Base-by-base conservation (phyloP, 1,284 basidiomycete species). In the Vanrija humicola region DNA sequence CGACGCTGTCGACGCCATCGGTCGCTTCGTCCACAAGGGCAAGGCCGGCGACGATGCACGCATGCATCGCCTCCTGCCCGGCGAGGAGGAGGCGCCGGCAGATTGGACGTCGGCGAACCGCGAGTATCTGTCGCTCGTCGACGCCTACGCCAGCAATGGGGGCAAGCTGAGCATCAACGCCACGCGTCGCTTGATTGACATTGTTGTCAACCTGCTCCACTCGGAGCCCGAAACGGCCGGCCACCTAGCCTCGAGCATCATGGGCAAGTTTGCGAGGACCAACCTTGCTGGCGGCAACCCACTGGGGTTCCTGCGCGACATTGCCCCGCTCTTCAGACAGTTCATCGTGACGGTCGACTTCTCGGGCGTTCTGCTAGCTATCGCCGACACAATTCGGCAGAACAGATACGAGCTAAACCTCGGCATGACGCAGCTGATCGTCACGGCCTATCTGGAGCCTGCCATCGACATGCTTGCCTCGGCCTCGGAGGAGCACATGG, bases 1-100 rank as follows among this genome's bases (percentile, higher is more conserved):
- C 38, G 86, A 88, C 38, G 87, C 86, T 1, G 81, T 89, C 19
- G 81, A 83, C 44, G 87, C 87, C 2, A 72, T 90, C 14, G 83
- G 67, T 6, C 52, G 52, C 3, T 65, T 70, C 38, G 67, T 71
- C 29, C 46, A 56, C 46, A 62, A 62, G 43, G 60, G 63, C 10
- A 62, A 58, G 46, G 61, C 60, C 9, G 65, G 58, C 6, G 62
- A 69, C 42, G 68, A 69, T 28, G 51, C 60, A 64, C 66, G 79
- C 15, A 86, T 84, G 64, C 52, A 64, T 69, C 77, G 57, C 67
- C 79, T 61, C 62, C 75, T 49, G 65, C 78, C 50, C 73, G 79
- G 67, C 76, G 78, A 65, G n/a, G 64, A 68, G n/a, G 59, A 61
- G 6, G 49, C 76, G 5, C 76, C 81, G 2, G 82, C 82, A 58